Percentiles rank a stretch among this genome's conserved stretches.
Conservation (phyloP, 345 rosid genomes). For the Eucalyptus marginata region DNA sequence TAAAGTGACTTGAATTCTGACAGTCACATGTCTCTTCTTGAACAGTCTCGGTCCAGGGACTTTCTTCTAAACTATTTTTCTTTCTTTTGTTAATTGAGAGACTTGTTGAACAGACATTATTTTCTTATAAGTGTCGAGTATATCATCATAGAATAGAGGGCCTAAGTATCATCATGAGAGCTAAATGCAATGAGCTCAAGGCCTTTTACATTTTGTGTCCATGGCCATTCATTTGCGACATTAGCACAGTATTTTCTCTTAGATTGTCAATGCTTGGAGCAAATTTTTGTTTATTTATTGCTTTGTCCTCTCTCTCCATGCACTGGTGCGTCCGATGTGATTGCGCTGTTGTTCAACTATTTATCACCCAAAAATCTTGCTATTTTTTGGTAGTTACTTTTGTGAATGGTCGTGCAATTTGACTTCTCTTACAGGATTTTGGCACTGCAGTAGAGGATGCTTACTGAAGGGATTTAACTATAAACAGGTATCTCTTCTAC, state of each 20-base stretch:
- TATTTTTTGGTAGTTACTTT: background rate
- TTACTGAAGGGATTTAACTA: slow-evolving; percentile 81
- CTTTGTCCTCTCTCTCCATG: background rate
- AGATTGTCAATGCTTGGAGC: background rate
- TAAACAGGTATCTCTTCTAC: slow-evolving; percentile 53
- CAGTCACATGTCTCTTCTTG: background rate
- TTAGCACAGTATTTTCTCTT: background rate
- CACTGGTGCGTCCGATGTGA: background rate
- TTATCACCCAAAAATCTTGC: background rate
- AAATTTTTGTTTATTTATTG: background rate
- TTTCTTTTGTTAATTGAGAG: background rate
- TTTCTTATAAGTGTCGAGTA: background rate
- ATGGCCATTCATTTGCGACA: background rate
- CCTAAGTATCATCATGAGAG: background rate
- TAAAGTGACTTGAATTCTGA: background rate
- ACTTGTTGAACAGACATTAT: background rate
- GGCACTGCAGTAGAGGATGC: slow-evolving; percentile 97
- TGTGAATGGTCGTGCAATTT: background rate
- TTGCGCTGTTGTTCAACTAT: background rate
- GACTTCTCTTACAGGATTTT: slow-evolving; percentile 38
- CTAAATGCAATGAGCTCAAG: background rate
- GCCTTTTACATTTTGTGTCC: background rate
- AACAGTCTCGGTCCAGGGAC: background rate
- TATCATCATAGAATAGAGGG: background rate
- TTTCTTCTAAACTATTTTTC: background rate